Evolutionary conservation across 306 rosid species (phyloP).

Genomic region (Castanea sativa): DNA sequence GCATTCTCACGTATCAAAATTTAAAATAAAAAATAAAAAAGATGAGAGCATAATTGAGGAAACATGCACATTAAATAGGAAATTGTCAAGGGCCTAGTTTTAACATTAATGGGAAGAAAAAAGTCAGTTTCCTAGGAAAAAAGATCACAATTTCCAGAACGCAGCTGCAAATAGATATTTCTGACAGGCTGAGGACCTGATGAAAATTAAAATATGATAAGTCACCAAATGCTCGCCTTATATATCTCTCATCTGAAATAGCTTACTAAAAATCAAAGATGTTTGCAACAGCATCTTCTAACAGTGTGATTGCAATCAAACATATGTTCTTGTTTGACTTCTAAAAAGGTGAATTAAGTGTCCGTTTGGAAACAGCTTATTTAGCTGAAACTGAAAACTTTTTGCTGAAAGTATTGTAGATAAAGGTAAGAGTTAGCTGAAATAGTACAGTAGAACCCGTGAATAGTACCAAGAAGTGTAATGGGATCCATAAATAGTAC

Average conservation of each 20-base stretch:
- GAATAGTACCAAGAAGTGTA: too few species aligned
- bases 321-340: neutral
- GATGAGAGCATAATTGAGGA: neutral
- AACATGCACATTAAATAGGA: neutral
- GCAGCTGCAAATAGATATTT: neutral
- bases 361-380: too few species aligned
- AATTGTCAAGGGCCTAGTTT: neutral
- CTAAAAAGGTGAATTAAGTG: neutral
- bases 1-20: too few species aligned
- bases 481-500: too few species aligned
- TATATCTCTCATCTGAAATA: neutral
- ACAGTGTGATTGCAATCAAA: neutral
- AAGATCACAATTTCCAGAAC: neutral
- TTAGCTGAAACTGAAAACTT: too few species aligned
- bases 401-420: too few species aligned
- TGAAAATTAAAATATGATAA: neutral
- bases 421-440: too few species aligned
- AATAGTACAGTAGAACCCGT: too few species aligned
- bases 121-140: neutral
- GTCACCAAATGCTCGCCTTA: neutral
- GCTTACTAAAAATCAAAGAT: constrained; percentile 1
- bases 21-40: neutral
- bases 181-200: too few species aligned
- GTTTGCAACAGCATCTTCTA: neutral
- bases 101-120: neutral